A percentile compares a stretch with the other conserved stretches of the same genome.
phyloP scores from a whole-genome alignment of 108 stramenopile species.

The Mayamaea pseudoterrestris region DNA sequence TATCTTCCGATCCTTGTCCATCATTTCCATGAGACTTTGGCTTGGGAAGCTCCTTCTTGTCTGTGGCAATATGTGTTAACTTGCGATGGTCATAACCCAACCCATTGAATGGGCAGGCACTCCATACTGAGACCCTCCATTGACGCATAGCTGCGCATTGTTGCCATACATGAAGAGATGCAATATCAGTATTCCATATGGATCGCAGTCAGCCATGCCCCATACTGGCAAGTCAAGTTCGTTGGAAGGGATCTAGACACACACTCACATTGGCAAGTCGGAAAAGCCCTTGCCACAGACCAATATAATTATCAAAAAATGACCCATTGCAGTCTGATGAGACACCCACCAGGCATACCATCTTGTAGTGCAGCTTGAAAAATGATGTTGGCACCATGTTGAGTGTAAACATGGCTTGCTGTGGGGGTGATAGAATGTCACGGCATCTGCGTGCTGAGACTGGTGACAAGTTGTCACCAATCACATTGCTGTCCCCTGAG shows the following conservation, averaged over 20 bases:
- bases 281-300: slow-evolving; percentile 96
- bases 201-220: slow-evolving; percentile 77
- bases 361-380: too few species aligned
- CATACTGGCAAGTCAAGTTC: slow-evolving; percentile 49
- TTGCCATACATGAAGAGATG: too few species aligned
- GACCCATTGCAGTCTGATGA: too few species aligned
- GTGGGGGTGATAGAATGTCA: too few species aligned
- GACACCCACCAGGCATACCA: too few species aligned
- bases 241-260: slow-evolving; percentile 44
- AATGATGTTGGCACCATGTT: too few species aligned
- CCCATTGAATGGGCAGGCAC: slow-evolving; percentile 52
- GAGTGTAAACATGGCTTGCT: too few species aligned
- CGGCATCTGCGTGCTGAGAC: too few species aligned
- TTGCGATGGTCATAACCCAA: slow-evolving; percentile 61
- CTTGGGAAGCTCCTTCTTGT: slow-evolving; percentile 39
- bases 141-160: slow-evolving; percentile 45
- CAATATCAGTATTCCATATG: slow-evolving; percentile 64
- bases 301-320: too few species aligned
- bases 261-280: slow-evolving; percentile 75
- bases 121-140: slow-evolving; percentile 22
- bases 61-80: slow-evolving; percentile 12
- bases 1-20: slow-evolving; percentile 42
- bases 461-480: too few species aligned
- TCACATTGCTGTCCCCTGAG: too few species aligned
- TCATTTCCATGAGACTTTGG: slow-evolving; percentile 67